Evolutionary conservation across 2,329 filamentous ascomycete species (phyloP), one percentile per base, ranked within the genome.

Genomic region (Alternaria gaisen): DNA sequence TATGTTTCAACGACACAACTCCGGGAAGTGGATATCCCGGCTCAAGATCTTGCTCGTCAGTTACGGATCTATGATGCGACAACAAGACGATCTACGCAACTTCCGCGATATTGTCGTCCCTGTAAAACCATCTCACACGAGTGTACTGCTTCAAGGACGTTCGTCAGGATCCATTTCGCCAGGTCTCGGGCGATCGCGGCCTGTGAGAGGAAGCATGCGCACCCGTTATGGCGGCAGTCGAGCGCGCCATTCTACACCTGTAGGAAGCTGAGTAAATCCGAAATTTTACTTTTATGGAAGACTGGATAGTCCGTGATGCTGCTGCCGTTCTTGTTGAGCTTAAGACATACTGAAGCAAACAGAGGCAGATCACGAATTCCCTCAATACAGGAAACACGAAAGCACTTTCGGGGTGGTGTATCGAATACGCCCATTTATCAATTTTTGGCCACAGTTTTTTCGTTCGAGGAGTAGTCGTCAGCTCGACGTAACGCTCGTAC

Each of bases 221-320:
- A 38, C 34, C 0, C 34, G 34, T n/a, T 38, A 18, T 38, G 34
- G 34, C n/a, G 7, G 2, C 1, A 38, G 2, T 7, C 34, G 34
- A 38, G 16, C 5, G 3, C 7, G 34, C 16, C 34, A n/a, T 38
- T 38, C 34, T 9, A 6, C 34, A 4, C 2, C 1, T n/a, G 1
- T 38, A 7, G 16, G 34, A 4, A 38, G 16, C 16, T 38, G 34
- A 38, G 16, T n/a, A 2, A 0, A 18, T 2, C 14, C 7, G 34
- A 3, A 8, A 3, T 16, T 38, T 3, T 5, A 9, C 34, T 38
- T 1, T 38, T 14, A 1, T n/a, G 7, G 7, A n/a, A 7, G 16
- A 2, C 0, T n/a, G 5, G 6, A 1, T 2, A 38, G 34, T 1
- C 7, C 5, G 16, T 38, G 1, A 3, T 38, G 18, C 34, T 14